A percentile compares a stretch with the other conserved stretches of the same genome.
These are phyloP conservation scores for Acer yangbiense DNA, from an alignment of 345 rosid genomes.

Conservation along the genomic window DNA sequence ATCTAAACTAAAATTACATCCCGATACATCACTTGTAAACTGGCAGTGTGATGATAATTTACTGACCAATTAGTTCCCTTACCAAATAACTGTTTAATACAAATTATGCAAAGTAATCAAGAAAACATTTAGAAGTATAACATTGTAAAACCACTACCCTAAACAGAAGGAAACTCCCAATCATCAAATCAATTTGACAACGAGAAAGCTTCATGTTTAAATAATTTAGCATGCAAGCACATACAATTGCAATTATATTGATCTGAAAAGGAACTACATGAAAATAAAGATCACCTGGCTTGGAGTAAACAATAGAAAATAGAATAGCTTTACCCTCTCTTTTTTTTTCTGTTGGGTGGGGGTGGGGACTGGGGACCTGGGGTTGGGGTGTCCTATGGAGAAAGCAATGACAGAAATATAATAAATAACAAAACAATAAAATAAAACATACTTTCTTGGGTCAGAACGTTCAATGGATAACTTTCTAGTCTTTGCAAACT, in stretches of 20 bases:
- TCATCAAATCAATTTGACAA: background rate
- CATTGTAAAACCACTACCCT: background rate
- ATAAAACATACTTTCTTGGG: conserved; percentile 67
- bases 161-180: background rate
- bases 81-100: background rate
- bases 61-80: conserved; percentile 3
- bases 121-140: background rate
- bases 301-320: background rate
- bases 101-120: background rate
- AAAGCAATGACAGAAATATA: background rate
- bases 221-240: background rate
- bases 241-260: background rate
- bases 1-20: conserved; percentile 1
- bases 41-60: background rate
- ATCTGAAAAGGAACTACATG: background rate
- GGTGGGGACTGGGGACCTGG: background rate
- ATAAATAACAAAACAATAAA: conserved; percentile 10
- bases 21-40: background rate
- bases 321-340: background rate
- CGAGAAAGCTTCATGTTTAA: background rate
- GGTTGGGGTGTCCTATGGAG: background rate
- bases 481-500: conserved; percentile 93
- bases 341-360: background rate
- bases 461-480: conserved; percentile 86
- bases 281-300: background rate